Percentiles rank a stretch among this genome's conserved stretches.
Evolutionary conservation across 257 asterid species (phyloP).

Genomic region (Solanum arcanum): DNA sequence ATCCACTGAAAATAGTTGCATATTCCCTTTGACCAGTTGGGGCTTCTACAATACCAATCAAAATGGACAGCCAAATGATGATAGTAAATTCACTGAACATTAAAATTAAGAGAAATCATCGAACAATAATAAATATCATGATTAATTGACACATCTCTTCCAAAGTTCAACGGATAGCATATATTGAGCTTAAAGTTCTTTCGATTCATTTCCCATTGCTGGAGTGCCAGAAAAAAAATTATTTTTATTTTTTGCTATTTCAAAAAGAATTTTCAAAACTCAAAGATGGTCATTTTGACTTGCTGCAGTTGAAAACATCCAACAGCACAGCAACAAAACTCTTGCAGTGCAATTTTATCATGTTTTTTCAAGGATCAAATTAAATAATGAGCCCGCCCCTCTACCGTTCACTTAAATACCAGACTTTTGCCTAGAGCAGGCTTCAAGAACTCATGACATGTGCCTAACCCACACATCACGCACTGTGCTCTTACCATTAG

Average conservation of each 20-base stretch:
- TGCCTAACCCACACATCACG: not conserved
- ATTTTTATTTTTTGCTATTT: not conserved
- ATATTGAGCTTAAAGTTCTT: not conserved
- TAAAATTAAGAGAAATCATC: not conserved
- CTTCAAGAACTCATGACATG: not conserved
- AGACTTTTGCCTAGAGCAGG: not conserved
- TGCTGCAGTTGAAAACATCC: not conserved
- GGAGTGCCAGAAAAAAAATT: not conserved
- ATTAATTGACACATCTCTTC: not conserved
- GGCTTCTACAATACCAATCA: constrained; percentile 43
- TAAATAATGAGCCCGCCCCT: not conserved
- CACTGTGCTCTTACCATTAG: not conserved
- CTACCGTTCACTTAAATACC: not conserved
- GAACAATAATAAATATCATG: not conserved
- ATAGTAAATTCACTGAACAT: not conserved
- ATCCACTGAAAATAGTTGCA: constrained; percentile 94
- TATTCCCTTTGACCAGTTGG: constrained; percentile 92
- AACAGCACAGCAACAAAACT: not conserved
- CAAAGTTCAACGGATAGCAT: not conserved
- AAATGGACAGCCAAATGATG: not conserved
- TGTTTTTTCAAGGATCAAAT: not conserved
- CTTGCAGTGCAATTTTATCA: not conserved
- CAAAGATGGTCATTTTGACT: not conserved
- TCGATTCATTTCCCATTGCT: not conserved
- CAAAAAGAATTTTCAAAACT: not conserved